phyloP scores from a whole-genome alignment of 129 eudicot species.

The Centaurea solstitialis region DNA sequence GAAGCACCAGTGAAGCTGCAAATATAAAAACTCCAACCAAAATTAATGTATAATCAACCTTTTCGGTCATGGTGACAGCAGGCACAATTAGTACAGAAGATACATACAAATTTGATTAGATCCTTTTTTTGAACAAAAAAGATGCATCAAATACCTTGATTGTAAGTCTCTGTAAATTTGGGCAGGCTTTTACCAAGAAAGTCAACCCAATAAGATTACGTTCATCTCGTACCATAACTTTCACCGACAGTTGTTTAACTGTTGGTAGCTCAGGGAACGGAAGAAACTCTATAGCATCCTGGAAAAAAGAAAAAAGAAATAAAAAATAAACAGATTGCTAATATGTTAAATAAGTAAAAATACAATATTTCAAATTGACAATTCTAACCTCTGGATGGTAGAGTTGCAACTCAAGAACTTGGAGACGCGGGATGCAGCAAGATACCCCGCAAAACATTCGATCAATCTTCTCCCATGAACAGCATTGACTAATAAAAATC shows the following conservation, averaged over 20 bases:
- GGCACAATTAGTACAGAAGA: no score
- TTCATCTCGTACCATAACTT: slow-evolving; percentile 11
- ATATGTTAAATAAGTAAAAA: no score
- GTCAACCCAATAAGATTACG: slow-evolving; percentile 38
- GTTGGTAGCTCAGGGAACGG: slow-evolving; percentile 38
- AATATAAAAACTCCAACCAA: no score
- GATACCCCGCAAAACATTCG: neutral
- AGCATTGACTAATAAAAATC: neutral
- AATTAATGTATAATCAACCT: no score
- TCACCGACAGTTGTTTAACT: slow-evolving; percentile 33
- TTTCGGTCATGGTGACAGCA: no score
- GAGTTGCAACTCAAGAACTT: slow-evolving; percentile 34
- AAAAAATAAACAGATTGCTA: no score
- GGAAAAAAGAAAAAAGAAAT: neutral
- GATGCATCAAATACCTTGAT: no score
- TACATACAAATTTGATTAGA: no score
- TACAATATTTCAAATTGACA: neutral
- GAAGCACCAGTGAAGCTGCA: no score
- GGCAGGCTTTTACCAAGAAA: slow-evolving; percentile 35
- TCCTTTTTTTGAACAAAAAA: no score
- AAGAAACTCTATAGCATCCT: slow-evolving; percentile 24
- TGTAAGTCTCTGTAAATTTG: slow-evolving; percentile 24
- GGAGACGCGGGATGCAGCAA: slow-evolving; percentile 26
- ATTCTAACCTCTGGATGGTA: slow-evolving; percentile 27
- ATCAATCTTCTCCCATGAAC: slow-evolving; percentile 24